Evolutionary conservation across 2,329 filamentous ascomycete species (phyloP).

Genomic region (Colletotrichum truncatum): DNA sequence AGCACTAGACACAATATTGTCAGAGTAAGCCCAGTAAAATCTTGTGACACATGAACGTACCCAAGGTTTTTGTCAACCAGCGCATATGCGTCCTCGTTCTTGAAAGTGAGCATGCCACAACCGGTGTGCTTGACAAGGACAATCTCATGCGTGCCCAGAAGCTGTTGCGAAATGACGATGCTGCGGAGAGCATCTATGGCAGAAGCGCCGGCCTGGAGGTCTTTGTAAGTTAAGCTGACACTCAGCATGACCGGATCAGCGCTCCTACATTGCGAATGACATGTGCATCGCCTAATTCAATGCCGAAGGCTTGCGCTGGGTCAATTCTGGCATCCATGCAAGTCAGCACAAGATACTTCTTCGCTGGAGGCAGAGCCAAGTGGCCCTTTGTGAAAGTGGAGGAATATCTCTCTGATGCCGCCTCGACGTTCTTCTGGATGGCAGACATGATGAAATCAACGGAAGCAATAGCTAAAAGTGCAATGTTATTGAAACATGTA

Average conservation of each 20-base stretch:
- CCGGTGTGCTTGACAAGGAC: slow-evolving; percentile 79
- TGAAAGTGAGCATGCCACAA: slow-evolving; percentile 78
- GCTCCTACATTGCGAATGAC: slow-evolving; percentile 71
- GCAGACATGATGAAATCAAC: slow-evolving; percentile 14
- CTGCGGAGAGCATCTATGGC: slow-evolving; percentile 76
- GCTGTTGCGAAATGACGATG: slow-evolving; percentile 81
- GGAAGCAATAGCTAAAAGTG: background rate
- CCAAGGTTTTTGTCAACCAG: slow-evolving; percentile 65
- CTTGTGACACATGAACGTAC: slow-evolving; percentile 41
- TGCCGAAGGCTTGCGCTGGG: slow-evolving; percentile 73
- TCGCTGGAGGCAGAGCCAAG: slow-evolving; percentile 74
- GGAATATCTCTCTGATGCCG: slow-evolving; percentile 26
- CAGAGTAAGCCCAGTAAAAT: background rate
- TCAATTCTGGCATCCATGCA: slow-evolving; percentile 86
- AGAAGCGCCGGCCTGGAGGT: slow-evolving; percentile 65
- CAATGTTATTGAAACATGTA: background rate
- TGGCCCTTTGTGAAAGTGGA: slow-evolving; percentile 69
- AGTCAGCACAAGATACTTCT: slow-evolving; percentile 72
- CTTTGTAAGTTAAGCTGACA: background rate
- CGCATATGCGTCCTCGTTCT: slow-evolving; percentile 62
- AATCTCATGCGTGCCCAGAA: slow-evolving; percentile 80
- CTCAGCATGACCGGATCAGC: background rate
- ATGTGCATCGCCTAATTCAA: slow-evolving; percentile 80
- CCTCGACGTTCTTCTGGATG: slow-evolving; percentile 29
- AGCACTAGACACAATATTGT: slow-evolving; percentile 20